Evolutionary conservation across 495 filamentous ascomycete genomes (phyloP), one percentile per base, ranked within the genome.

Genomic region (Penicillium macrosclerotiorum): DNA sequence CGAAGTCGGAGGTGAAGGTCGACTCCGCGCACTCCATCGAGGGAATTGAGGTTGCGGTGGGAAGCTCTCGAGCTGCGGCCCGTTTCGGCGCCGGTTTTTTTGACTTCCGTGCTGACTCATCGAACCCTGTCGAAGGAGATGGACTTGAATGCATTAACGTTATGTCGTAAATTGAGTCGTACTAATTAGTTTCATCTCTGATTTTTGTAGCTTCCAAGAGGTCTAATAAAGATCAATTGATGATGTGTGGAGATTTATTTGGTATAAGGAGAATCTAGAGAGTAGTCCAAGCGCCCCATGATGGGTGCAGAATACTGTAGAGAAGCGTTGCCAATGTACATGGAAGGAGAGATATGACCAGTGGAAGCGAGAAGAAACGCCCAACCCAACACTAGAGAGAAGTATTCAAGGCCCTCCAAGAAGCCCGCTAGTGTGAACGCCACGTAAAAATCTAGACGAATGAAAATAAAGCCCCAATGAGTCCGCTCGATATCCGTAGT

Each of bases 11-110:
- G 36, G 45, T 16, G 49, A 59, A 55, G 40, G 47, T 38, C 55
- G 44, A 47, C 50, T 44, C 11, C 46, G 20, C 47, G 51, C 54
- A 57, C 62, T 53, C 57, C 65, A 68, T 69, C 22, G 38, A 33
- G 16, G 26, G 20, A 49, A 46, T 49, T 50, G 42, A 43, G 42
- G 27, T 39, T 50, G 47, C 25, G 38, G 49, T 61, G 48, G 41
- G 51, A 54, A 59, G 60, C 60, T 63, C 45, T 46, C 34, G 39
- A 49, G 44, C 53, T 53, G 45, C 55, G 45, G 55, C 50, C 44
- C 48, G 43, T 51, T 55, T 59, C 57, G 56, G 57, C 50, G 24
- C 53, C 49, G 55, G 49, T 39, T 51, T 54, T 56, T 59, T 45
- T 49, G 45, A 40, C 39, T 47, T 52, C 59, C 59, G 54, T 42